Evolutionary conservation across 768 basidiomycete genomes (phyloP), one percentile per base, ranked within the genome.

Genomic region (Hypholoma fasciculare): DNA sequence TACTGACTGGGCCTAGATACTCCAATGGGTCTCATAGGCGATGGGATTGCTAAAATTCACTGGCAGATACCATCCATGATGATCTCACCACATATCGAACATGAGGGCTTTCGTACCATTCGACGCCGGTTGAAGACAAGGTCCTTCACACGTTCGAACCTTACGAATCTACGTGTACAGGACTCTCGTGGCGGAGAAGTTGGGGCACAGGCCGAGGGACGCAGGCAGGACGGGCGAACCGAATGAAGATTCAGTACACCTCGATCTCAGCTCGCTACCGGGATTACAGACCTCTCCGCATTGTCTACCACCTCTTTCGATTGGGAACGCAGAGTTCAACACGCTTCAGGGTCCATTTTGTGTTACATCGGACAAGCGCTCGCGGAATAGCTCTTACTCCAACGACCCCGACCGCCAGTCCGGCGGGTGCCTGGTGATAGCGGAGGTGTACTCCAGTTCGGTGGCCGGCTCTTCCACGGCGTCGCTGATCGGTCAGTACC

Each of bases 81-180:
- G 97, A 99, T 73, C 76, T 99, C 52, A 99, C 97, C 0, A 99
- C 97, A n/a, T n/a, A 2, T 96, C 93, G 11, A 98, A 99, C 71
- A 98, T 98, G 94, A 93, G 97, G 97, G 1, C 84, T 99, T 0
- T 87, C 94, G 1, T 94, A 87, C 63, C 83, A 85, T 23, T 96
- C 95, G 0, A 78, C 77, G 4, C 79, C 94, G 7, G 83, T 89
- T 8, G 97, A 99, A 73, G 93, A 98, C 72, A 96, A 96, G 65
- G 96, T 97, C 68, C 79, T 39, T 85, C 86, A 12, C 84, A 76
- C 83, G 27, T 72, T 82, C 23, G 82, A 82, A 30, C 81, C 86
- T 17, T 76, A 81, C 2, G 77, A 80, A 13, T 49, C 47, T n/a
- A n/a, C n/a, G n/a, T n/a, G n/a, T n/a, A 49, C 47, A 49, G 12